Base-by-base conservation (phyloP, 192 early-diverging fungal species). In the Mortierella alpina region DNA sequence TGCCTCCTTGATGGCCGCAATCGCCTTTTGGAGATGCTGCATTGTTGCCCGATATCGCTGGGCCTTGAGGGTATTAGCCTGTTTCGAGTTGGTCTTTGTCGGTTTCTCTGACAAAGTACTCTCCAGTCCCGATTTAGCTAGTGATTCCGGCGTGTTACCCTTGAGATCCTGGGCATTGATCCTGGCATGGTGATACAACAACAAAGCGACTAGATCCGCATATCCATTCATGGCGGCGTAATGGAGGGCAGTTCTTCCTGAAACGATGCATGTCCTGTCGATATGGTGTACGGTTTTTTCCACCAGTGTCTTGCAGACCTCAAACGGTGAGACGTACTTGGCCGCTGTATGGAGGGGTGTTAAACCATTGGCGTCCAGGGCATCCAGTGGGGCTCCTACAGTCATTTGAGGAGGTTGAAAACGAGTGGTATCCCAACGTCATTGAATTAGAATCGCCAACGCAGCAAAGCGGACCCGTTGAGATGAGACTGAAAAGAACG, bases 271-370 rank as follows among this genome's bases (percentile, higher is more conserved):
- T 49, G 71, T 74, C 64, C 61, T 62, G 64, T 84, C 83, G 23
- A 84, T 76, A 39, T 84, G 78, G 54, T 75, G 77, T 3, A 59
- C 45, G 22, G 77, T 80, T 56, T 66, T 65, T 63, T 84, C 83
- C 11, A 81, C 65, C 20, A 84, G 59, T 13, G 72, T 12, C 42
- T 81, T 80, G 23, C 73, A 69, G 12, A 84, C 72, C 39, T 82
- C 72, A 60, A 84, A 75, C 6, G 72, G 61, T 4, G 66, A 50
- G 13, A 58, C 18, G 54, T 80, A 47, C 41, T 84, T 74, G 14
- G 83, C 72, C 50, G 78, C 83, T 13, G 70, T 81, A 53, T 84
- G 83, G n/a, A 84, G 73, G 11, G 83, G 76, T 2, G 77, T 81
- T 20, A 79, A 39, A 6, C 83, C 83, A 65, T 75, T 57, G 7